Evolutionary conservation across 2,329 filamentous ascomycete genomes (phyloP).

Genomic region (Cercospora beticola): DNA sequence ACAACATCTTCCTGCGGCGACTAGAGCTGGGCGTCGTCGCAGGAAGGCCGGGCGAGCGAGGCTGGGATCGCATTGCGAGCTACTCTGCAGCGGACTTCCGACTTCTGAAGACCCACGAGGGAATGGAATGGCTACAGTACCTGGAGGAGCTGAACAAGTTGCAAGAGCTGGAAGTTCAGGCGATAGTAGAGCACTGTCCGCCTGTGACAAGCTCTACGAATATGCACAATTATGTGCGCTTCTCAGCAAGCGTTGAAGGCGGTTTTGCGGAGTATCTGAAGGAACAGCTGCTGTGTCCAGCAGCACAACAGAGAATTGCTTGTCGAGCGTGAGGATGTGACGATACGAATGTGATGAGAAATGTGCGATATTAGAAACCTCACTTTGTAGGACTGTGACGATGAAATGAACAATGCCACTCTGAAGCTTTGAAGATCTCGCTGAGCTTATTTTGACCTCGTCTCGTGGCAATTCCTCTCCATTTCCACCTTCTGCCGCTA

Average conservation of each 20-base stretch:
- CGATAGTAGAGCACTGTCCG: conserved; percentile 57
- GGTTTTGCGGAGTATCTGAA: conserved; percentile 56
- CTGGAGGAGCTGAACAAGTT: conserved; percentile 53
- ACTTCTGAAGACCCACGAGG: conserved; percentile 47
- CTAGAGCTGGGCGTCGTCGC: conserved; percentile 54
- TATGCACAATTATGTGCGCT: conserved; percentile 59
- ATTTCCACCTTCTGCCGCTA: neutral
- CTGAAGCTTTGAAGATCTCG: neutral
- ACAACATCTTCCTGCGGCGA: conserved; percentile 41
- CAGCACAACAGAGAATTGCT: neutral
- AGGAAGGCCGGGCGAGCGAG: conserved; percentile 48
- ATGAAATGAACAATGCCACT: neutral
- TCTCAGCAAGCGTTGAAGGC: conserved; percentile 60
- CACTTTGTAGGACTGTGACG: neutral
- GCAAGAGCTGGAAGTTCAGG: conserved; percentile 52
- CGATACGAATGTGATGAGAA: neutral
- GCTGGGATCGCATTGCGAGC: conserved; percentile 52
- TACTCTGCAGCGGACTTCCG: conserved; percentile 52
- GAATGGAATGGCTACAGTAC: conserved; percentile 59
- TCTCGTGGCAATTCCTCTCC: neutral
- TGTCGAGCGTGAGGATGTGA: neutral
- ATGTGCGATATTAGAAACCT: neutral
- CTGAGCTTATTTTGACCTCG: neutral
- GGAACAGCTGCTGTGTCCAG: conserved; percentile 19
- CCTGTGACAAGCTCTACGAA: conserved; percentile 52